Percentiles rank a stretch among this genome's conserved stretches.
phyloP scores from a whole-genome alignment of 257 asterid species.

The Rubia yunnanensis region DNA sequence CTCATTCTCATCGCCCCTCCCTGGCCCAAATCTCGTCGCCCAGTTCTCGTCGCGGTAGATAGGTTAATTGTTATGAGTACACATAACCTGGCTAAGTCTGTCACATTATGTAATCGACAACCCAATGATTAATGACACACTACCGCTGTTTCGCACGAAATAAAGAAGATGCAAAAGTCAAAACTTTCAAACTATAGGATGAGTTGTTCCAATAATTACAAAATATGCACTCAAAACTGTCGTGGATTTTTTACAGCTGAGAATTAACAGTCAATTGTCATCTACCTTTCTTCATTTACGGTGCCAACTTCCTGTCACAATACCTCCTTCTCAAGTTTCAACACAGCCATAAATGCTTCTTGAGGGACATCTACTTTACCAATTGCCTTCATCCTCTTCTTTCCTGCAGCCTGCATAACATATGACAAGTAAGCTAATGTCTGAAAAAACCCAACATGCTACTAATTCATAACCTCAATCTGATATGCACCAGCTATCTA shows the following conservation, averaged over 20 bases:
- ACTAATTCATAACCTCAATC: neutral
- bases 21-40: no score
- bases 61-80: no score
- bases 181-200: neutral
- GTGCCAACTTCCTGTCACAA: constrained; percentile 27
- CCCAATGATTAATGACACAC: no score
- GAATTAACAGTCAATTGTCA: neutral
- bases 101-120: no score
- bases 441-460: neutral
- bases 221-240: neutral
- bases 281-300: neutral
- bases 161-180: neutral
- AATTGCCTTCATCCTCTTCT: constrained; percentile 94
- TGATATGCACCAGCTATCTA: neutral
- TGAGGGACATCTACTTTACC: constrained; percentile 96
- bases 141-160: no score
- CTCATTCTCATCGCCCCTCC: no score
- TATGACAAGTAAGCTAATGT: neutral
- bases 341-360: constrained; percentile 98
- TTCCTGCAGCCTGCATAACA: constrained; percentile 78
- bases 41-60: no score
- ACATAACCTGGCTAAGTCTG: no score
- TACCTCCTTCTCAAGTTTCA: constrained; percentile 95
- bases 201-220: neutral
- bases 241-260: neutral